These are phyloP conservation scores for Crithidia bombi DNA, from an alignment of 208 protist species.

Conservation along the genomic window DNA sequence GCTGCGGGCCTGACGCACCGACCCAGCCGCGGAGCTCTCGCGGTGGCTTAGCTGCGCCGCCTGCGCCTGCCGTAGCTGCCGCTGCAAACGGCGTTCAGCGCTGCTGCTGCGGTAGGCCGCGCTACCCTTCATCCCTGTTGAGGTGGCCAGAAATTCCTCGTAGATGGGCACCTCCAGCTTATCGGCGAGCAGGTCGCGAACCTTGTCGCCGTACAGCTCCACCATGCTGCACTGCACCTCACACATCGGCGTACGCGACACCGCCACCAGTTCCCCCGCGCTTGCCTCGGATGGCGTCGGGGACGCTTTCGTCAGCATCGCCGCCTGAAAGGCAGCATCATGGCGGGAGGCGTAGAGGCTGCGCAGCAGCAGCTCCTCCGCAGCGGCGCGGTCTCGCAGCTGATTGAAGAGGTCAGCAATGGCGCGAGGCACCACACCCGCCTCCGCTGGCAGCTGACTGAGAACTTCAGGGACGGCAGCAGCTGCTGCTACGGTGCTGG, in stretches of 20 bases:
- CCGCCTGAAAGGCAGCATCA: slow-evolving; percentile 4
- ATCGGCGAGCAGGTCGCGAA: slow-evolving; percentile 50
- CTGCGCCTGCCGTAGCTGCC: slow-evolving; percentile 9
- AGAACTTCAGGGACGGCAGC: neutral
- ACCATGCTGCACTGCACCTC: slow-evolving; percentile 53
- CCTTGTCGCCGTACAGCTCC: slow-evolving; percentile 70
- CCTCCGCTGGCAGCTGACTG: neutral
- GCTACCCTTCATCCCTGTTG: neutral
- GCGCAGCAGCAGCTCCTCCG: slow-evolving; percentile 22
- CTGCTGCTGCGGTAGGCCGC: slow-evolving; percentile 15
- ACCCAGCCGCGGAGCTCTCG: neutral
- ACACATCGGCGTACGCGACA: slow-evolving; percentile 3
- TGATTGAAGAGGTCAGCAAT: neutral
- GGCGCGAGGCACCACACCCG: slow-evolving; percentile 7
- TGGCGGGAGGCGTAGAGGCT: slow-evolving; percentile 26
- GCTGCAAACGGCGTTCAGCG: slow-evolving; percentile 6
- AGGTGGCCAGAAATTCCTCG: neutral
- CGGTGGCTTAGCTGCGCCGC: slow-evolving; percentile 3
- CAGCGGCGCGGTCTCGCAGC: slow-evolving; percentile 9
- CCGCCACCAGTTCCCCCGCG: neutral
- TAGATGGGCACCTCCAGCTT: slow-evolving; percentile 22
- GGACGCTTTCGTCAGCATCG: neutral
- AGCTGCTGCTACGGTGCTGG: no score
- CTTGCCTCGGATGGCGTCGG: neutral
- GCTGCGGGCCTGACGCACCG: neutral